Evolutionary conservation across 257 asterid species (phyloP).

Genomic region (Primulina tabacum): DNA sequence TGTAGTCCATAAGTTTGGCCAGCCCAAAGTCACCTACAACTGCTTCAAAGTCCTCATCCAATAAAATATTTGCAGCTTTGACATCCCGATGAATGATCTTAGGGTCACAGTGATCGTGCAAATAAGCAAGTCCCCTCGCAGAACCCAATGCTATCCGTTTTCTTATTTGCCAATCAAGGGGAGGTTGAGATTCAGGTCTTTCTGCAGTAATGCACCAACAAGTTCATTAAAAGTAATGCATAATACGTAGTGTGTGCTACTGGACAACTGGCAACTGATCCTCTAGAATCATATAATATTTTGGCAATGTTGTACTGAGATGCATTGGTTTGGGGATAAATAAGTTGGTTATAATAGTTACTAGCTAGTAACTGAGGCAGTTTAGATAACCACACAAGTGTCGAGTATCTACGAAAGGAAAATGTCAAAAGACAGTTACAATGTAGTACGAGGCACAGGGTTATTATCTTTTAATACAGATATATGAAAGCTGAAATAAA

Average conservation of each 20-base stretch:
- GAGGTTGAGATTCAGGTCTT: conserved; percentile 56
- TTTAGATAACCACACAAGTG: neutral
- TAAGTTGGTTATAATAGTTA: neutral
- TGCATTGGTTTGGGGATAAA: neutral
- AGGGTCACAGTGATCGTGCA: conserved; percentile 91
- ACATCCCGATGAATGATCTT: conserved; percentile 91
- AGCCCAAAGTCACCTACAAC: conserved; percentile 93
- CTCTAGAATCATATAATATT: neutral
- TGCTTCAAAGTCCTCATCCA: conserved; percentile 92
- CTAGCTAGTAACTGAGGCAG: neutral
- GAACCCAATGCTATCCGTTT: conserved; percentile 75
- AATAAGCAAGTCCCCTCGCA: conserved; percentile 89
- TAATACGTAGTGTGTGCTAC: neutral
- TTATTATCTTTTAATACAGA: neutral
- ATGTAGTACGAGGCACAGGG: neutral
- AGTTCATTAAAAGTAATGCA: conserved; percentile 5
- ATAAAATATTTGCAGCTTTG: conserved; percentile 77
- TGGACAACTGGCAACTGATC: neutral
- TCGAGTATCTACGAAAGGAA: neutral
- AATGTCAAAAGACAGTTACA: neutral
- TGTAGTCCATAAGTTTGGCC: conserved; percentile 95
- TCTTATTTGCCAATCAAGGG: conserved; percentile 81
- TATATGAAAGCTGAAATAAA: neutral
- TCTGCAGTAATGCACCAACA: conserved; percentile 40
- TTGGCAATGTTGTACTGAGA: neutral